Percentiles rank a stretch among this genome's conserved stretches.
Conservation (phyloP, 768 basidiomycete species). For the Trametes cubensis region DNA sequence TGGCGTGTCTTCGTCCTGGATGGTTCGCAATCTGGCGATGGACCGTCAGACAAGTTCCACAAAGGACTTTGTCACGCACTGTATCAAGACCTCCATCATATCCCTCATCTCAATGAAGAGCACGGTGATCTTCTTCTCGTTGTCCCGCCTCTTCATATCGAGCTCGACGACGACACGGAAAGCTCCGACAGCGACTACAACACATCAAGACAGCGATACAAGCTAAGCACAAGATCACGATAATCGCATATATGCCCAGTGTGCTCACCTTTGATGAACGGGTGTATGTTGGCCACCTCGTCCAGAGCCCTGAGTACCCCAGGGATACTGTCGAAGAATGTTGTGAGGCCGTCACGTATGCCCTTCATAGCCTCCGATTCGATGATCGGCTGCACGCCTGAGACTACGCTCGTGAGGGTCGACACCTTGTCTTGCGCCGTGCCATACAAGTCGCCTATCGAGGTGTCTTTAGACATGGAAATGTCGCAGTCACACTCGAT, state of each 20-base stretch:
- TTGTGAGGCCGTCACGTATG: slow-evolving; percentile 26
- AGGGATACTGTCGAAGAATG: slow-evolving; percentile 32
- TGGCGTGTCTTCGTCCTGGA: slow-evolving; percentile 33
- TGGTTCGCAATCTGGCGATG: slow-evolving; percentile 33
- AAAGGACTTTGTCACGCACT: slow-evolving; percentile 36
- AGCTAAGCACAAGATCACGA: background rate
- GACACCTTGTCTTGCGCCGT: background rate
- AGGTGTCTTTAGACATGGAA: background rate
- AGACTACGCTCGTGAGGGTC: background rate
- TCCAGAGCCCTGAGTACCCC: slow-evolving; percentile 33
- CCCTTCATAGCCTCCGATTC: slow-evolving; percentile 4
- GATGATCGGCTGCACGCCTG: background rate
- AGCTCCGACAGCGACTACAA: slow-evolving; percentile 49
- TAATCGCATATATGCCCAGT: background rate
- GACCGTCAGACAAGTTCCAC: background rate
- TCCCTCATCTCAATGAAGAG: slow-evolving; percentile 55
- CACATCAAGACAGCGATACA: background rate
- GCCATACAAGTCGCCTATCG: background rate
- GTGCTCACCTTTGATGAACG: slow-evolving; percentile 32
- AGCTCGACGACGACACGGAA: slow-evolving; percentile 53
- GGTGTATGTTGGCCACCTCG: slow-evolving; percentile 33
- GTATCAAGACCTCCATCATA: slow-evolving; percentile 49
- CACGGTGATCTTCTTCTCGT: slow-evolving; percentile 50
- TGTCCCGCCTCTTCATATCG: slow-evolving; percentile 51
- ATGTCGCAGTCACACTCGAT: no score